Conservation (phyloP, 228 moss, liverwort and hornwort genomes). For the Sphagnum magellanicum region DNA sequence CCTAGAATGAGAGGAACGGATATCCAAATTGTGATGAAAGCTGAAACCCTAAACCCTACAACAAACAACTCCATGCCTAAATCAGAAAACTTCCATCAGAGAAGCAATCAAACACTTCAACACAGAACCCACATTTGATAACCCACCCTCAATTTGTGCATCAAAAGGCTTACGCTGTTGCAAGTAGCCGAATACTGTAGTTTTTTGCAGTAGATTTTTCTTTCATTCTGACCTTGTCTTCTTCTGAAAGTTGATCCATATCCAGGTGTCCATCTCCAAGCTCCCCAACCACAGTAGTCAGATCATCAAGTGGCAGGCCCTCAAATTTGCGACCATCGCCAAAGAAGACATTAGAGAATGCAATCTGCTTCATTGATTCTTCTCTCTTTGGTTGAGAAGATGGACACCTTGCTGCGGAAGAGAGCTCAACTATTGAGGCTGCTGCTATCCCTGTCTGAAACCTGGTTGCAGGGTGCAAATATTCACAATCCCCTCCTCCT, state of each 20-base stretch:
- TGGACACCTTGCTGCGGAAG: too few relatives aligned
- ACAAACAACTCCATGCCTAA: too few relatives aligned
- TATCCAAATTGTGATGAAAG: neutral
- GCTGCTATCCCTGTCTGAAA: neutral
- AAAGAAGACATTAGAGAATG: constrained; percentile 10
- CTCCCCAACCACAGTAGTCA: neutral
- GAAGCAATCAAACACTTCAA: too few relatives aligned
- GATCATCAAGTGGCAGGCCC: constrained; percentile 6
- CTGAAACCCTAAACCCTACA: too few relatives aligned
- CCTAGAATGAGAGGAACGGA: neutral
- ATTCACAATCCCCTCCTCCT: neutral
- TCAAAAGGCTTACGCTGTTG: constrained; percentile 35
- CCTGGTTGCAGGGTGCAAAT: neutral
- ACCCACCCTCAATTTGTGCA: neutral
- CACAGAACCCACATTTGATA: neutral
- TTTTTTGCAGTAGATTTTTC: constrained; percentile 41
- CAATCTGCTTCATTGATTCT: neutral
- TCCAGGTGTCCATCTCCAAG: constrained; percentile 2
- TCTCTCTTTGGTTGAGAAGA: neutral
- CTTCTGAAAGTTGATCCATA: constrained; percentile 5
- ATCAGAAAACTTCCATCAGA: too few relatives aligned
- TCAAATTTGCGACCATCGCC: constrained; percentile 38
- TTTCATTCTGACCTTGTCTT: constrained; percentile 20
- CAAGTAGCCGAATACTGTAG: constrained; percentile 47
- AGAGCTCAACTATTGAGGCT: neutral